Base-by-base conservation (phyloP, 805 yeast species). In the Maudiozyma turicensis region DNA sequence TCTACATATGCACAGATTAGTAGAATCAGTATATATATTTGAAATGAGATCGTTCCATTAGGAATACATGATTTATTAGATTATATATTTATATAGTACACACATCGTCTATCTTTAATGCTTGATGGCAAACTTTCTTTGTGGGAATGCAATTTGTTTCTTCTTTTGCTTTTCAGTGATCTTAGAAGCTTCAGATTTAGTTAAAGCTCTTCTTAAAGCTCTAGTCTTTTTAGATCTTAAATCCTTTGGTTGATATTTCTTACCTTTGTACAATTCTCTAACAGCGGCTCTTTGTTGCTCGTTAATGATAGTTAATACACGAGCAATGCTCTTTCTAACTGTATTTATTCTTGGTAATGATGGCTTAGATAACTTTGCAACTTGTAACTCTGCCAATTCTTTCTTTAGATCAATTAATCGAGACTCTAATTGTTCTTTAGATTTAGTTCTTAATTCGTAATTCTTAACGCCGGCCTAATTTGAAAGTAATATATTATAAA, bases 151-250 rank as follows among this genome's bases (percentile, higher is more conserved):
- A 69, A 81, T 80, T 70, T 81, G 81, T 77, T 80, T 83, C 90
- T 93, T 93, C 76, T 80, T 81, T 72, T 90, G 88, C 81, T 86
- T 89, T 65, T 76, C 84, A 69, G 98, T 91, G 72, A 76, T 74
- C 72, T 77, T 76, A 66, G 80, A 69, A 72, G 86, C 83, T 80
- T 93, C 96, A 75, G 75, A 74, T 71, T 84, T 79, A 74, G 97
- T 82, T 72, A 93, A 81, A 72, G 83, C 81, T 82, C 98, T 86
- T 86, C 99, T 91, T 77, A 91, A 77, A 75, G 99, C 98, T 84
- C 98, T 91, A 77, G 99, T 93, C 85, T 93, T 87, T 91, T 93
- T 93, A 67, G 88, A 95, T 81, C 98, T 91, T 78, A 93, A 82
- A 74, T 90, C 97, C 81, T 91, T 90, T 81, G 99, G 98, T 74